phyloP scores from a whole-genome alignment of 1,284 basidiomycete species.

The Xanthoconium separans region DNA sequence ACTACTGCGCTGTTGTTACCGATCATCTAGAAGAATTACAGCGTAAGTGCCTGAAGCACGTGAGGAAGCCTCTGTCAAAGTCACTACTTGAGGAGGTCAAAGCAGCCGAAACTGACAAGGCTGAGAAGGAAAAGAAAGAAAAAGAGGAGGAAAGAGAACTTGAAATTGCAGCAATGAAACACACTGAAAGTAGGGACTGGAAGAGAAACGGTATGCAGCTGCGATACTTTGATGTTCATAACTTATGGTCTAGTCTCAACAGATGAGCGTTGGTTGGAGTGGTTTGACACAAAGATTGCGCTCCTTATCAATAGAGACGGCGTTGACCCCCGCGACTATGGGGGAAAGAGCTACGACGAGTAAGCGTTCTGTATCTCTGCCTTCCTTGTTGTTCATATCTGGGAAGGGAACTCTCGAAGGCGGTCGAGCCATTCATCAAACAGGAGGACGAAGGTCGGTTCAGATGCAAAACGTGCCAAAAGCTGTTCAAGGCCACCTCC shows the following conservation, averaged over 20 bases:
- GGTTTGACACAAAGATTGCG: conserved; percentile 81
- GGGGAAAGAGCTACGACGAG: conserved; percentile 88
- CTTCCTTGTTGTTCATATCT: conserved; percentile 11
- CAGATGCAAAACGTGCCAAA: conserved; percentile 91
- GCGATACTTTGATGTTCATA: conserved; percentile 7
- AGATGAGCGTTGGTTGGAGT: conserved; percentile 88
- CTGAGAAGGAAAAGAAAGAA: conserved; percentile 38
- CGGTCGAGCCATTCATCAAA: conserved; percentile 78
- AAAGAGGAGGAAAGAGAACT: conserved; percentile 36
- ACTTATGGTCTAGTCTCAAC: conserved; percentile 17
- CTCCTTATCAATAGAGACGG: conserved; percentile 72
- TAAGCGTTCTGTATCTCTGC: conserved; percentile 41
- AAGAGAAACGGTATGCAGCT: conserved; percentile 61
- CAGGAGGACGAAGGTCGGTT: conserved; percentile 95
- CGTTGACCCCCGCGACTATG: conserved; percentile 83
- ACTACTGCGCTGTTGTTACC: conserved; percentile 90
- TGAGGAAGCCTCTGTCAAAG: conserved; percentile 70
- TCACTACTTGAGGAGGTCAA: conserved; percentile 56
- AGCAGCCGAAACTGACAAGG: conserved; percentile 44
- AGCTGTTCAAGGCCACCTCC: conserved; percentile 92
- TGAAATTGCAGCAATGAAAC: conserved; percentile 19
- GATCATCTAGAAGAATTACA: conserved; percentile 93
- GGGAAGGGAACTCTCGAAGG: conserved; percentile 74
- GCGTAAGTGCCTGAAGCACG: conserved; percentile 89
- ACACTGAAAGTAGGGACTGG: conserved; percentile 54